A percentile compares a stretch with the other conserved stretches of the same genome.
Conservation (phyloP, 768 basidiomycete genomes). For the Termitomyces sp. region DNA sequence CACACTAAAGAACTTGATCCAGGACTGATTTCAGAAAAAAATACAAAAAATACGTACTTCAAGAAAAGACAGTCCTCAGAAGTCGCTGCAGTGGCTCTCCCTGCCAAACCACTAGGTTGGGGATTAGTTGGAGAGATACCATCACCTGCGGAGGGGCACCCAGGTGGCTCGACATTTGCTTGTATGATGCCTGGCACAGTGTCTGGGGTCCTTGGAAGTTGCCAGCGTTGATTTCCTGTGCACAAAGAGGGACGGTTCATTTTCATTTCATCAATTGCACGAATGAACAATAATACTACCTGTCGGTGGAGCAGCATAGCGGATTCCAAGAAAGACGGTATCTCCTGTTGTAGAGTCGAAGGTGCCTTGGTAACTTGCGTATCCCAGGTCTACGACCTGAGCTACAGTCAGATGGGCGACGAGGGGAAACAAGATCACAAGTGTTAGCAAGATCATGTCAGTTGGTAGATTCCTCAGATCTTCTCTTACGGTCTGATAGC, state of each 20-base stretch:
- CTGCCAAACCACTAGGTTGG: constrained; percentile 14
- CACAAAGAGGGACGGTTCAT: neutral
- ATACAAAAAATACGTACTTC: constrained; percentile 20
- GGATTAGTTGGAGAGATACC: constrained; percentile 27
- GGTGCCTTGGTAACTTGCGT: constrained; percentile 36
- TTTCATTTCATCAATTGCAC: neutral
- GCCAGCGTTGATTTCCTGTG: constrained; percentile 28
- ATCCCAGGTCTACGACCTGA: constrained; percentile 35
- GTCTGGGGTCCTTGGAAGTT: constrained; percentile 24
- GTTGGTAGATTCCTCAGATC: neutral
- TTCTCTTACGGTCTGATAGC: neutral
- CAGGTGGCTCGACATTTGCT: constrained; percentile 24
- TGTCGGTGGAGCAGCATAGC: constrained; percentile 44
- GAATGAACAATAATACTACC: constrained; percentile 22
- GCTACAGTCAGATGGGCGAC: neutral
- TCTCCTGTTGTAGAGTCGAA: constrained; percentile 26
- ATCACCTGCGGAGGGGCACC: constrained; percentile 22
- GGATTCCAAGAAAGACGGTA: constrained; percentile 34
- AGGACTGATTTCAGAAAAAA: neutral
- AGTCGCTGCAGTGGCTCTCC: constrained; percentile 1
- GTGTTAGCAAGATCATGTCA: neutral
- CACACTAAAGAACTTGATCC: constrained; percentile 19
- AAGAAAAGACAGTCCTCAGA: constrained; percentile 38
- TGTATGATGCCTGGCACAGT: constrained; percentile 20
- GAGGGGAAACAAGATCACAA: neutral